Evolutionary conservation across 2,329 filamentous ascomycete species (phyloP), one percentile per base, ranked within the genome.

Genomic region (Xylariomycetidae sp.): DNA sequence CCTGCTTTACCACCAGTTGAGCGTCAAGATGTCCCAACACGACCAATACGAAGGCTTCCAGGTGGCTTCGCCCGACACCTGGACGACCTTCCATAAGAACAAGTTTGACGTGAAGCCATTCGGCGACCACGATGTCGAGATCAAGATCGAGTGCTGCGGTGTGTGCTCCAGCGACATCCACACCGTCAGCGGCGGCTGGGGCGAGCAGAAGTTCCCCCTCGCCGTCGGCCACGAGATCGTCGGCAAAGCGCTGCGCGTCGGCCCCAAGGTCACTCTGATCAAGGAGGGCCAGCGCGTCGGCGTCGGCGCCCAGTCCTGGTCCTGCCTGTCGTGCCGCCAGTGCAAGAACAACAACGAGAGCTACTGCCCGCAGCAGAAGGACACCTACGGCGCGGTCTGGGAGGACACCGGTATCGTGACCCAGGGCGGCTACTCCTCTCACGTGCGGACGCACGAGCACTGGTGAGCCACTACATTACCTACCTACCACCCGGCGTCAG

Each of bases 81-180:
- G 70, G 68, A 60, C 72, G 44, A 67, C 79, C 38, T 78, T 80
- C 52, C 67, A 80, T 51, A 82, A 85, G 64, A 78, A 82, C 54
- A 59, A 89, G 67, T 87, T 86, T 67, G 74, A 79, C 48, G 79
- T 89, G 38, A 92, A 93, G 67, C 83, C 84, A 13, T 93, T 93
- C 57, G 85, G 82, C 45, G 85, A 89, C 57, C 74, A 85, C 60
- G 87, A 95, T 56, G 77, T 95, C 50, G 87, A 94, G 57, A 76
- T 95, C 62, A 83, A 89, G 68, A 82, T 95, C 51, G 79, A 88
- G 46, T 80, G 76, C 55, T 90, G 85, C 53, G 84, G 85, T 53
- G 71, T 87, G 33, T 87, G 82, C 57, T 76, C 80, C 47, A 82
- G 75, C 46, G 82, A 87, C 53, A 66, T 83, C 29, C 82, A 85